A percentile compares a stretch with the other conserved stretches of the same genome.
Conservation (phyloP, 1,139 yeast genomes). For the Meyerozyma smithsonii region DNA sequence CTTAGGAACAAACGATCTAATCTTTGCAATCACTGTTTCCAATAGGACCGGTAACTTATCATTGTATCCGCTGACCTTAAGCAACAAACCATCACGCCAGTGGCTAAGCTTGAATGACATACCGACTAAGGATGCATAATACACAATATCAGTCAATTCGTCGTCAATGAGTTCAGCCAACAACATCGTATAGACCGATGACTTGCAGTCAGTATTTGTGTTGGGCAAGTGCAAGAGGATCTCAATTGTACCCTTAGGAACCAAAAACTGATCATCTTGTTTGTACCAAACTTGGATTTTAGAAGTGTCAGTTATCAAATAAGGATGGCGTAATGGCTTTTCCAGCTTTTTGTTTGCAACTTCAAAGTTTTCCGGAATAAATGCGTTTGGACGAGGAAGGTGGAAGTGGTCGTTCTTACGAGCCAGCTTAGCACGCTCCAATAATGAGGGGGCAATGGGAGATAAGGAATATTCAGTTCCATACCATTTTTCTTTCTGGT, state of each 20-base stretch:
- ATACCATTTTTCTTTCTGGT: slow-evolving; percentile 72
- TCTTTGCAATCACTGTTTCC: slow-evolving; percentile 51
- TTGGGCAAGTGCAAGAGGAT: slow-evolving; percentile 64
- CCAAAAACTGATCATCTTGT: slow-evolving; percentile 83
- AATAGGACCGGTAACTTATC: slow-evolving; percentile 69
- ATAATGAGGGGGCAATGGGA: slow-evolving; percentile 37
- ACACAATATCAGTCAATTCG: slow-evolving; percentile 68
- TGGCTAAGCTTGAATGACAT: slow-evolving; percentile 53
- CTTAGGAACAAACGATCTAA: slow-evolving; percentile 50
- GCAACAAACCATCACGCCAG: slow-evolving; percentile 65
- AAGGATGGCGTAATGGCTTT: slow-evolving; percentile 32
- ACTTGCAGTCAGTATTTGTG: slow-evolving; percentile 51
- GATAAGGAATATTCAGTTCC: slow-evolving; percentile 71
- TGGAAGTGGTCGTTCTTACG: slow-evolving; percentile 40
- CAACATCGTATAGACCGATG: slow-evolving; percentile 55
- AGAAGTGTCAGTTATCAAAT: slow-evolving; percentile 28
- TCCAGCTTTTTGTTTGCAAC: slow-evolving; percentile 42
- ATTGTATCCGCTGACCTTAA: slow-evolving; percentile 74
- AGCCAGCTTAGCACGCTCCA: slow-evolving; percentile 26
- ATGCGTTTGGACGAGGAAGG: slow-evolving; percentile 69
- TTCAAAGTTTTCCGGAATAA: slow-evolving; percentile 73
- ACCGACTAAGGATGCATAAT: slow-evolving; percentile 83
- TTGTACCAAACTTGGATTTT: slow-evolving; percentile 71
- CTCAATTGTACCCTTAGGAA: slow-evolving; percentile 77
- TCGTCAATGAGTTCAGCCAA: slow-evolving; percentile 71